A percentile compares a stretch with the other conserved stretches of the same genome.
Conservation (phyloP, 495 filamentous ascomycete genomes). For the Choiromyces venosus region DNA sequence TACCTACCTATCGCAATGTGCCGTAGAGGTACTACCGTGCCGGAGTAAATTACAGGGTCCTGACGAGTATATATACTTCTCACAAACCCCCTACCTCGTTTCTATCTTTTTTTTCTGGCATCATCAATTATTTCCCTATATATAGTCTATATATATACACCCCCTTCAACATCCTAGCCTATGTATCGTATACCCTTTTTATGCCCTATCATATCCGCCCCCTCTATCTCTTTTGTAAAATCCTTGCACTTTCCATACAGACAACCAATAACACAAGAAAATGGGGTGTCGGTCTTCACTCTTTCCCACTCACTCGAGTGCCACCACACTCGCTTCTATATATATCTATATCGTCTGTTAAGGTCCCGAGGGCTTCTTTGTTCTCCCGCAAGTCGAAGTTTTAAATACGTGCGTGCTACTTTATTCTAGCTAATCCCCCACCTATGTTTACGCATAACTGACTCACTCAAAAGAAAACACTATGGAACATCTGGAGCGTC, state of each 20-base stretch:
- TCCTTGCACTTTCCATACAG: background rate
- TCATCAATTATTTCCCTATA: background rate
- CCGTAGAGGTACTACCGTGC: background rate
- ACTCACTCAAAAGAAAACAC: too few relatives aligned
- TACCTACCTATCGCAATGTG: background rate
- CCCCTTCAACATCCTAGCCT: background rate
- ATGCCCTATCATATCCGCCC: background rate
- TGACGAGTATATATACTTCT: background rate
- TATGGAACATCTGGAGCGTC: too few relatives aligned
- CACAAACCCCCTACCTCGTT: background rate
- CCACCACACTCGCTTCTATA: too few relatives aligned
- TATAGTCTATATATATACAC: background rate
- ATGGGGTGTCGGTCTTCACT: too few relatives aligned
- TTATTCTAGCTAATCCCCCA: too few relatives aligned
- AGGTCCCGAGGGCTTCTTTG: too few relatives aligned
- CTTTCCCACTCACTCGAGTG: too few relatives aligned
- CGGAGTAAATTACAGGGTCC: background rate
- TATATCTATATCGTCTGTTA: too few relatives aligned
- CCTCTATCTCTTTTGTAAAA: background rate
- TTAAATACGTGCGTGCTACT: too few relatives aligned
- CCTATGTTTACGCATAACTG: too few relatives aligned
- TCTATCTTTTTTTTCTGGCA: background rate
- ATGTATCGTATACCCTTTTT: background rate
- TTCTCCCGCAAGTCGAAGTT: too few relatives aligned
- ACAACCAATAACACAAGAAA: too few relatives aligned